Base-by-base conservation (phyloP, 495 filamentous ascomycete species). In the Trichoderma erinaceum region DNA sequence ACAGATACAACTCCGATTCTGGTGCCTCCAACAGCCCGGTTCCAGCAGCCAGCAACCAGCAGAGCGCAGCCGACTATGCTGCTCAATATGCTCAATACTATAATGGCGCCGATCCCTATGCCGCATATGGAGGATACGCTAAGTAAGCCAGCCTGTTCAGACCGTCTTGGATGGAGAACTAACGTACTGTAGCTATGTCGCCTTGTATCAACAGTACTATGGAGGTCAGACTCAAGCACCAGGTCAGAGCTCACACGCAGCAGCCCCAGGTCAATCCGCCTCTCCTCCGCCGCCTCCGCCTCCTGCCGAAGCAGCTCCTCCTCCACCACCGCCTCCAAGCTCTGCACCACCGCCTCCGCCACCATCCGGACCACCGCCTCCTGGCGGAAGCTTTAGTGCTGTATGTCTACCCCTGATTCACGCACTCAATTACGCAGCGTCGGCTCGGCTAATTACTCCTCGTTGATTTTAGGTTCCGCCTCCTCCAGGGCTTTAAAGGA, bases 81-180 rank as follows among this genome's bases (percentile, higher is more conserved):
- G 88, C 90, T 29, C 90, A 92, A 67, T 96, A 97, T 76, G 91
- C 92, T 23, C 90, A 93, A 77, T 93, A 94, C 71, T 92, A 92
- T 72, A 81, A 81, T 48, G 81, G 85, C 46, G 78, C 80, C 68
- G 95, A 99, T 71, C 94, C 94, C 0, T 99, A 97, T 75, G 92
- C 92, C 4, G 88, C 90, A 35, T 97, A 96, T 69, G 95, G 95
- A 68, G 95, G 95, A 32, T 95, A 95, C 73, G 78, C 79, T 66
- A 83, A 84, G 73, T 84, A 78, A 73, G 74, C 82, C 18, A 41
- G 70, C 4, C 48, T 4, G 43, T 61, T n/a, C 12, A 32, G 29
- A 3, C 15, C 21, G 44, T n/a, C 41, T 52, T 41, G 32, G 50
- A 18, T 15, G 43, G 15, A 25, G 21, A 11, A 23, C 70, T 73